Evolutionary conservation across 1,139 yeast species (phyloP), one percentile per base, ranked within the genome.

Genomic region (Debaryomyces sp.): DNA sequence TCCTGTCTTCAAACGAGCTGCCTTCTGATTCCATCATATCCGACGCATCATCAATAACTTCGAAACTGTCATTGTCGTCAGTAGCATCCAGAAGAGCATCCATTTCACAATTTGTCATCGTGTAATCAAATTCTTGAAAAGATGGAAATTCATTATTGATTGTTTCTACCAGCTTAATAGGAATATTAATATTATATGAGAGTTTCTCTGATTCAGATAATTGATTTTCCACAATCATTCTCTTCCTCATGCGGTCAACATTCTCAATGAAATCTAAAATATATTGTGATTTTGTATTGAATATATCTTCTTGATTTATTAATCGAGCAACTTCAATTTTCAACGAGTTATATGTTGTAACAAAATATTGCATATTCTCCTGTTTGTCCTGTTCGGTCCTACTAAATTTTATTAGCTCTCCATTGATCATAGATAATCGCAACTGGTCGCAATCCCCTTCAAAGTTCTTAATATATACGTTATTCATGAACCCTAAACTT

Each of bases 251-350:
- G 51, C 94, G 67, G 56, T 85, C 83, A 27, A 75, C 70, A 41
- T 88, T 87, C 61, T 89, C 96, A 48, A 85, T 82, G 40, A 77
- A 78, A 58, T 87, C 94, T 22, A 88, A 62, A 1, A 73, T 64
- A 73, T 82, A 84, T 7, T 59, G 64, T 6, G 57, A 53, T 2
- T 54, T 55, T 8, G 52, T 54, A 2, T 49, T 38, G 32, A 64
- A 62, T 39, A 56, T 54, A 9, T 61, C 56, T 12, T 60, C 60
- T 5, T 60, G 51, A 5, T 55, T 61, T n/a, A 69, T 56, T n/a
- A 75, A 60, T 46, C 84, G 63, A 4, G 63, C 61, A 5, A 71
- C 66, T 49, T 80, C 85, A 15, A 67, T 58, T 50, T 77, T 78
- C 49, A 82, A 57, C 7, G 71, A 61, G 46, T 77, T 73, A 59